Evolutionary conservation across 2,329 filamentous ascomycete species (phyloP).

Genomic region (Aaosphaeria arxii): DNA sequence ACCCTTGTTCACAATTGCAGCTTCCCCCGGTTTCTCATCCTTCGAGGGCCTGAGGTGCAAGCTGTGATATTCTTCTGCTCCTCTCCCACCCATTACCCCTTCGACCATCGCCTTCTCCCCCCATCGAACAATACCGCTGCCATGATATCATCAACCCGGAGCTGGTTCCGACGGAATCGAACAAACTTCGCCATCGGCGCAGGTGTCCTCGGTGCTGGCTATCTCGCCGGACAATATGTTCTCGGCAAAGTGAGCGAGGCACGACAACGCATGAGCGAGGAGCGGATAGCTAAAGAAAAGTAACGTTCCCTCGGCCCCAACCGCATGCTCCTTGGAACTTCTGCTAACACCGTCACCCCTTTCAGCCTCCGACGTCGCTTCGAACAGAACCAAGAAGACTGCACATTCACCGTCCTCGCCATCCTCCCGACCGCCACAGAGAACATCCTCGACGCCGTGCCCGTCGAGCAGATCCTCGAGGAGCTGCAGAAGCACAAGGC

Average conservation of each 20-base stretch:
- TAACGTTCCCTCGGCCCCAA: slow-evolving; percentile 37
- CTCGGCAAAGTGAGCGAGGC: slow-evolving; percentile 88
- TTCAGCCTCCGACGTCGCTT: slow-evolving; percentile 86
- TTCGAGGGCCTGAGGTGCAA: too few species aligned
- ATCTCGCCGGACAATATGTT: slow-evolving; percentile 90
- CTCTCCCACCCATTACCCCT: too few species aligned
- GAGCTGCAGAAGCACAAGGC: slow-evolving; percentile 93
- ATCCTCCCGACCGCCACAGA: slow-evolving; percentile 88
- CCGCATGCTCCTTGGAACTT: not conserved
- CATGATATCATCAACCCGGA: slow-evolving; percentile 72
- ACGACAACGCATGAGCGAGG: slow-evolving; percentile 92
- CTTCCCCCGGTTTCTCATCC: too few species aligned
- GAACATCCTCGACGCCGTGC: slow-evolving; percentile 81
- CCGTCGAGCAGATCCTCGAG: slow-evolving; percentile 88
- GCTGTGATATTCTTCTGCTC: too few species aligned
- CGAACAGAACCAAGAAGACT: slow-evolving; percentile 98
- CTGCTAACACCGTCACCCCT: not conserved
- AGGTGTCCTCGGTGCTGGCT: slow-evolving; percentile 83
- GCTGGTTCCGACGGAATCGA: slow-evolving; percentile 90
- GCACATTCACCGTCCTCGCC: slow-evolving; percentile 95
- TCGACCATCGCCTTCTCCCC: too few species aligned
- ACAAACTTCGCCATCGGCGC: slow-evolving; percentile 85
- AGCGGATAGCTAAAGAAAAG: slow-evolving; percentile 96
- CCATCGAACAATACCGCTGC: not conserved
- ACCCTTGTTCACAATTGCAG: too few species aligned